A percentile compares a stretch with the other conserved stretches of the same genome.
phyloP scores from a whole-genome alignment of 2,329 filamentous ascomycete species.

The Venturiaceae sp. region DNA sequence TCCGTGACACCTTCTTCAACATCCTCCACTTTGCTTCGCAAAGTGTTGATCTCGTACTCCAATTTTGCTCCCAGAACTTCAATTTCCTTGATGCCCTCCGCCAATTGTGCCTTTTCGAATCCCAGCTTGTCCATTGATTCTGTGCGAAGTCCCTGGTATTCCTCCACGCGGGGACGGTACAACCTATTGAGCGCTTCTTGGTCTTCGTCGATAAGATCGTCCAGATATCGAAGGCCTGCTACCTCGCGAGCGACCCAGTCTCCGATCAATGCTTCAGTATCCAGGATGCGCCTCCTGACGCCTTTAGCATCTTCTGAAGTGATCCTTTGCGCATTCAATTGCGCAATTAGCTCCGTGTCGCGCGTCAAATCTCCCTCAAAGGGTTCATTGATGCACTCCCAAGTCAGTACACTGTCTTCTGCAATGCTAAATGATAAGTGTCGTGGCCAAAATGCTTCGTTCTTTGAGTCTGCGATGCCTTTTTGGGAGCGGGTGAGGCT shows the following conservation, averaged over 20 bases:
- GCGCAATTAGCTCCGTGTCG: background rate
- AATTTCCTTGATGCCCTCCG: slow-evolving; percentile 66
- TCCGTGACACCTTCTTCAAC: slow-evolving; percentile 74
- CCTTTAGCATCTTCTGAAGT: slow-evolving; percentile 45
- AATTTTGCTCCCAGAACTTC: slow-evolving; percentile 75
- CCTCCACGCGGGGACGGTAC: slow-evolving; percentile 61
- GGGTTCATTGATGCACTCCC: slow-evolving; percentile 37
- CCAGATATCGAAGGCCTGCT: slow-evolving; percentile 45
- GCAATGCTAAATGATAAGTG: slow-evolving; percentile 67
- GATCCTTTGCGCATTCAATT: slow-evolving; percentile 18
- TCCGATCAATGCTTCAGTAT: slow-evolving; percentile 43
- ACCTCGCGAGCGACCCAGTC: slow-evolving; percentile 55
- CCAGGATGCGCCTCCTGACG: slow-evolving; percentile 43
- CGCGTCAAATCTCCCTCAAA: background rate
- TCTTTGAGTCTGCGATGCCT: slow-evolving; percentile 16
- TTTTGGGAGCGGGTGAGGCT: slow-evolving; percentile 32
- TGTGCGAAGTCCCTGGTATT: slow-evolving; percentile 58
- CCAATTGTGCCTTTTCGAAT: slow-evolving; percentile 58
- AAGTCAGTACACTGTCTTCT: slow-evolving; percentile 62
- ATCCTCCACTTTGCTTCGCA: slow-evolving; percentile 75
- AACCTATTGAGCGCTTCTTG: slow-evolving; percentile 55
- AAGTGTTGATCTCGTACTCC: slow-evolving; percentile 79
- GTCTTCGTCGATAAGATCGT: slow-evolving; percentile 52
- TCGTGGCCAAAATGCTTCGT: slow-evolving; percentile 58
- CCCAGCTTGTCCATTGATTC: slow-evolving; percentile 59